phyloP scores from a whole-genome alignment of 208 protist genomes.

The Blastocrithidia nonstop region DNA sequence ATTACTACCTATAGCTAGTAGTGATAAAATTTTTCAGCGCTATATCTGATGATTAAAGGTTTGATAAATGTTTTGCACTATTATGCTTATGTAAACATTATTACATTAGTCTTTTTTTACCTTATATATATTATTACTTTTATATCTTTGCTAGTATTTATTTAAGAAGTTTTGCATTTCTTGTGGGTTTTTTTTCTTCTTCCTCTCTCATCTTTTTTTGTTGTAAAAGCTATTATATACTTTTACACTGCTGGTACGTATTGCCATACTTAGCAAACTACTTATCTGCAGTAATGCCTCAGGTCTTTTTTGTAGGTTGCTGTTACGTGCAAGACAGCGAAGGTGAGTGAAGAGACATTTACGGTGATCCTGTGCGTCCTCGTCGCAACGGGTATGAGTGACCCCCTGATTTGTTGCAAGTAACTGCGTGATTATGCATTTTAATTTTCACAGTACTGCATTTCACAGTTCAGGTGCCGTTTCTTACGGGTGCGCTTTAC shows the following conservation, averaged over 20 bases:
- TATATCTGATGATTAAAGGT: neutral
- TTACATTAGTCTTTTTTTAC: no score
- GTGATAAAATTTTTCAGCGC: conserved; percentile 1
- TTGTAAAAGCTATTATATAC: neutral
- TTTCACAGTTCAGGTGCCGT: conserved; percentile 50
- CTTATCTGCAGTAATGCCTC: no score
- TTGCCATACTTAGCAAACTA: no score
- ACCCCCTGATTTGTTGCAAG: conserved; percentile 53
- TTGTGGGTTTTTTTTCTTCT: neutral
- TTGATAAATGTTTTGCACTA: no score
- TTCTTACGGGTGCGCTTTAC: conserved; percentile 16
- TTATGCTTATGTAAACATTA: no score
- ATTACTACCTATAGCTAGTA: neutral
- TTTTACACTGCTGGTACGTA: no score
- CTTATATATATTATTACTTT: neutral
- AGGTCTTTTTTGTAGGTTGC: no score
- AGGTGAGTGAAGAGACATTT: conserved; percentile 66
- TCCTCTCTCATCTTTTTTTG: neutral
- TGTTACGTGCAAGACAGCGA: conserved; percentile 15
- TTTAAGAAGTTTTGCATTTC: neutral
- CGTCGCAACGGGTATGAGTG: conserved; percentile 60
- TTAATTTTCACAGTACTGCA: conserved; percentile 22
- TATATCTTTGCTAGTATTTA: neutral
- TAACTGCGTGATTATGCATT: conserved; percentile 50
- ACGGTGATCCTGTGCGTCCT: conserved; percentile 64